These are phyloP conservation scores for Neotropicomus parvogracilis DNA, from an alignment of 1,284 basidiomycete species.

Conservation along the genomic window DNA sequence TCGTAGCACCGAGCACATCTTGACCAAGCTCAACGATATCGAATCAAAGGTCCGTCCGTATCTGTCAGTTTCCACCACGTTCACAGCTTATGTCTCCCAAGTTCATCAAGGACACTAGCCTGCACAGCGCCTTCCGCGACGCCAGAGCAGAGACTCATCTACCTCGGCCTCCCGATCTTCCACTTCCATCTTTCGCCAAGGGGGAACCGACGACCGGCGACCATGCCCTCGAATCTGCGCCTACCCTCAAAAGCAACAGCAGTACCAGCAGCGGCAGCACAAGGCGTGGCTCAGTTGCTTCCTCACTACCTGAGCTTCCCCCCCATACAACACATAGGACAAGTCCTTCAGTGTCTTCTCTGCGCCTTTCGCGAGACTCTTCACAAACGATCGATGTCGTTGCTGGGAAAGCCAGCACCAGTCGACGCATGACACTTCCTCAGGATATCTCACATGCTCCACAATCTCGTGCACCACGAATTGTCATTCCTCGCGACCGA, in stretches of 20 bases:
- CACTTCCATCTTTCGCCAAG: slow-evolving; percentile 18
- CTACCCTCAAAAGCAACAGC: neutral
- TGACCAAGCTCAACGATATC: slow-evolving; percentile 27
- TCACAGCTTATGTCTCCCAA: slow-evolving; percentile 15
- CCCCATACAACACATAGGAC: neutral
- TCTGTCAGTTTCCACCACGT: neutral
- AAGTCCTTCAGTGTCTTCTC: neutral
- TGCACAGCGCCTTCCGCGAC: slow-evolving; percentile 32
- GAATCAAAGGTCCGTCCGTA: slow-evolving; percentile 29
- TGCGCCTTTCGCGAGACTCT: slow-evolving; percentile 3
- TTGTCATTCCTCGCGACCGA: slow-evolving; percentile 20
- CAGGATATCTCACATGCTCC: neutral
- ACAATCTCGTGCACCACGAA: slow-evolving; percentile 7
- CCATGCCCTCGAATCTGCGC: neutral
- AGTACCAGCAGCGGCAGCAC: no score
- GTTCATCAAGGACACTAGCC: slow-evolving; percentile 30
- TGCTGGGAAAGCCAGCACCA: neutral
- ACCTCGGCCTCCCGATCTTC: slow-evolving; percentile 28
- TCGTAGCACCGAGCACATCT: slow-evolving; percentile 31
- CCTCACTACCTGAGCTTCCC: neutral
- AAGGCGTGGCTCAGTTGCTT: neutral
- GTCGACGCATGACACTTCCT: slow-evolving; percentile 6
- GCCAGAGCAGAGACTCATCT: slow-evolving; percentile 30
- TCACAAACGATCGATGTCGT: slow-evolving; percentile 4
- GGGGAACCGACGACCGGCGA: neutral